Evolutionary conservation across 73 alveolate species (phyloP).

Genomic region (Loxodes magnus): DNA sequence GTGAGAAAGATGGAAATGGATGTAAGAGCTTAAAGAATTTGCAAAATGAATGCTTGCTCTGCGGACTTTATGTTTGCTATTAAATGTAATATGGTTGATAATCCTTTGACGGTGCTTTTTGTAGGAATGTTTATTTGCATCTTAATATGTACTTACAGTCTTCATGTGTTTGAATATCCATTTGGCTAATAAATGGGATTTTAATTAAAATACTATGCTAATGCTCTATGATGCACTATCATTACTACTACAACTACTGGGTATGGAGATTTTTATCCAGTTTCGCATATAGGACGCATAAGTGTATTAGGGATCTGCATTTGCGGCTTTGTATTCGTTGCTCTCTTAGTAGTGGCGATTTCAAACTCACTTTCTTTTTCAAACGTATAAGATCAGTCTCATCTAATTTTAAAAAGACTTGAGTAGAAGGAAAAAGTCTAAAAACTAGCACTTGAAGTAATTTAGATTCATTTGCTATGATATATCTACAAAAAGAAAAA

Average conservation of each 20-base stretch:
- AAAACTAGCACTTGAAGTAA: constrained; percentile 3
- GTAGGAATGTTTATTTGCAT: too few species aligned
- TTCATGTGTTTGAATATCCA: too few species aligned
- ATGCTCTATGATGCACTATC: constrained; percentile 1
- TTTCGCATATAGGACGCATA: constrained; percentile 10
- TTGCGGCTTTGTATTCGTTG: background rate
- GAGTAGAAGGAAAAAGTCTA: constrained; percentile 2
- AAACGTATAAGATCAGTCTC: background rate
- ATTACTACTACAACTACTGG: constrained; percentile 12
- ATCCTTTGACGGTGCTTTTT: too few species aligned
- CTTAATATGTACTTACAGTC: too few species aligned
- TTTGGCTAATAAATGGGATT: too few species aligned
- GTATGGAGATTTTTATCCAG: constrained; percentile 9
- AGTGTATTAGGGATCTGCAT: background rate
- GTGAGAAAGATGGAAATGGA: too few species aligned
- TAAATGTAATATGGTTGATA: too few species aligned
- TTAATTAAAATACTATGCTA: background rate
- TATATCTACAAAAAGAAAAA: background rate
- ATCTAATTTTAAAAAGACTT: background rate
- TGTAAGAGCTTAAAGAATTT: too few species aligned
- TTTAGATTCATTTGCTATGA: background rate
- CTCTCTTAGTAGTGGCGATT: constrained; percentile 3
- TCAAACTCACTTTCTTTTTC: background rate
- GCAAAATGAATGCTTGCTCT: too few species aligned
- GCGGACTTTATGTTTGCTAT: too few species aligned